Evolutionary conservation across 2,329 filamentous ascomycete species (phyloP).

Genomic region (Ophiognomonia clavigignenti-juglandacearum): DNA sequence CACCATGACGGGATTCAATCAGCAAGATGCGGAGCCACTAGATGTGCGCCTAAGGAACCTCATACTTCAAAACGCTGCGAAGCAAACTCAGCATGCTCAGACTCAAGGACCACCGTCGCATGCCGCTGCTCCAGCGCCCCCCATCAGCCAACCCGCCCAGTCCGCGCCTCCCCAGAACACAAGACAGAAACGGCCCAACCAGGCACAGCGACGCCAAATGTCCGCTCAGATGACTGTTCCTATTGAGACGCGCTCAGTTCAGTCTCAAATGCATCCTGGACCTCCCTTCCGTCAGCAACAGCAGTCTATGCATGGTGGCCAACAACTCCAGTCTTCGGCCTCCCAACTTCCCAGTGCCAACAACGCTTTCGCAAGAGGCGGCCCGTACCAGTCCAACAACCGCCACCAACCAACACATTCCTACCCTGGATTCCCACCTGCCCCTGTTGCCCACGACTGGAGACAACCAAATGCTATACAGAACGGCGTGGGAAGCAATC

Average conservation of each 20-base stretch:
- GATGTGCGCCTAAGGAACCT: conserved; percentile 21
- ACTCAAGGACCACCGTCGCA: not conserved
- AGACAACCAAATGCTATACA: conserved; percentile 18
- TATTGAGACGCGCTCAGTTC: conserved; percentile 39
- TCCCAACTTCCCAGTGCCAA: conserved; percentile 24
- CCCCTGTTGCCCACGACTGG: conserved; percentile 24
- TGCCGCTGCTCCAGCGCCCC: not conserved
- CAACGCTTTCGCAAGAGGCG: conserved; percentile 16
- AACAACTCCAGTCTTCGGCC: conserved; percentile 30
- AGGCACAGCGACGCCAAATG: conserved; percentile 60
- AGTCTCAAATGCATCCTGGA: conserved; percentile 24
- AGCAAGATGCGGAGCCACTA: conserved; percentile 15
- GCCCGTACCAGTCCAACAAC: conserved; percentile 17
- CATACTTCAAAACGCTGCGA: conserved; percentile 18
- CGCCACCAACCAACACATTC: conserved; percentile 29
- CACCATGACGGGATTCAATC: conserved; percentile 8
- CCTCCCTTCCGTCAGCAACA: conserved; percentile 27
- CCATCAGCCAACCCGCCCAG: not conserved
- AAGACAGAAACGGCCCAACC: conserved; percentile 51
- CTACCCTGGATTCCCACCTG: conserved; percentile 23
- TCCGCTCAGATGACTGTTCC: conserved; percentile 53
- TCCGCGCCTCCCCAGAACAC: conserved; percentile 23
- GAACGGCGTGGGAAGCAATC: conserved; percentile 14
- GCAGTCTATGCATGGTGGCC: conserved; percentile 21
- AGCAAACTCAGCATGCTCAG: no score